Evolutionary conservation across 148 eudicot genomes (phyloP).

Genomic region (Chenopodium suecicum): DNA sequence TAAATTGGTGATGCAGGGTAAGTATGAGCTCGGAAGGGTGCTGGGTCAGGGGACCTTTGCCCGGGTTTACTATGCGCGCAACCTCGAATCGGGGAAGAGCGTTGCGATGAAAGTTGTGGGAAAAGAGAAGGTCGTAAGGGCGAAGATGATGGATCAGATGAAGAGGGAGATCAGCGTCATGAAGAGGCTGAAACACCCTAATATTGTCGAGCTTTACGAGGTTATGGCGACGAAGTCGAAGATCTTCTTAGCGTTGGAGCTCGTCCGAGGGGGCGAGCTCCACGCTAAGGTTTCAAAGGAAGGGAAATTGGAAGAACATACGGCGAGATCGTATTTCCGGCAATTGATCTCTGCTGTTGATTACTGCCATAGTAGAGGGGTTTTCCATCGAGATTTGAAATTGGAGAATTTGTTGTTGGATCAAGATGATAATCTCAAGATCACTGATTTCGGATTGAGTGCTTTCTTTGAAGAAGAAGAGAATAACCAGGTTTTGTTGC

Average conservation of each 20-base stretch:
- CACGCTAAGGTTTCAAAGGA: constrained; percentile 48
- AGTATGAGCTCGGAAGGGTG: constrained; percentile 64
- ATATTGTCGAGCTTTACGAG: constrained; percentile 67
- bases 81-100: constrained; percentile 52
- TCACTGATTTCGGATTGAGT: constrained; percentile 73
- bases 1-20: constrained; percentile 48
- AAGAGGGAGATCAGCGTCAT: constrained; percentile 74
- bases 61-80: constrained; percentile 64
- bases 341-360: constrained; percentile 75
- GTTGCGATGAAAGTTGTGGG: constrained; percentile 80
- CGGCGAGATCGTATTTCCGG: constrained; percentile 49
- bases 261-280: constrained; percentile 71
- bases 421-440: constrained; percentile 50
- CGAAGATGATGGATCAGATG: constrained; percentile 75
- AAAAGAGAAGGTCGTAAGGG: constrained; percentile 65
- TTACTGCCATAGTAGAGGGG: constrained; percentile 77
- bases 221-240: constrained; percentile 70
- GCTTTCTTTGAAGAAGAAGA: constrained; percentile 42
- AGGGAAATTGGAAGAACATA: constrained; percentile 51
- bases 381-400: constrained; percentile 74
- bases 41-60: constrained; percentile 82
- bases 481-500: constrained; percentile 43
- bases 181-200: constrained; percentile 69
- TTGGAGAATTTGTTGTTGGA: constrained; percentile 64
- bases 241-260: constrained; percentile 73